Evolutionary conservation across 2,329 filamentous ascomycete genomes (phyloP), one percentile per base, ranked within the genome.

Genomic region (Furcasterigmium furcatum): DNA sequence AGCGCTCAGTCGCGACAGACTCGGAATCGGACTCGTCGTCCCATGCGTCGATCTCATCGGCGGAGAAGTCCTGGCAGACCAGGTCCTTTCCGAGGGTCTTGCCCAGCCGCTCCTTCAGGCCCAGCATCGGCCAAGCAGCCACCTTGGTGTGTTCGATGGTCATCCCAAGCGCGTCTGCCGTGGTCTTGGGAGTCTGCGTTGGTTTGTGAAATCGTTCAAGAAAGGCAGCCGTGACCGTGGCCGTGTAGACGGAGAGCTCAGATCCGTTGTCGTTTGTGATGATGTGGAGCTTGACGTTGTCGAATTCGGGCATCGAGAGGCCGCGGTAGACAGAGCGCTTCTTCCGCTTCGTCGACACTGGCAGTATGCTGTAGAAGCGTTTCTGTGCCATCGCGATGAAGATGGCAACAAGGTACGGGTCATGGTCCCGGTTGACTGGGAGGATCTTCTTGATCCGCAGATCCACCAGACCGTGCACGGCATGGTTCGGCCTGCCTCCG

Each of bases 381-480:
- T 69, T 66, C 53, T 83, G 79, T 8, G 79, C 79, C 73, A 82
- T 77, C 39, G 74, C 73, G 12, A 83, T 53, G 46, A 82, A 73
- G 36, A 73, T 67, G 18, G 70, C 76, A 5, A 77, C 63, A 29
- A 80, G 65, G 46, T 77, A 73, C 1, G 73, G 64, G 53, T 83
- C 79, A 40, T 77, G 71, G 41, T 80, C 70, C 2, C 58, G 49
- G 41, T 80, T 68, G 3, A 61, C 56, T 0, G 79, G 79, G 4
- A 73, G 46, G 4, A 81, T 61, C 39, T 63, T 61, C 54, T 72
- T 76, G 5, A 70, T 67, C 2, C 76, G 70, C 13, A 76, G 56
- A 27, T 62, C 56, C 45, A 78, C 73, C 9, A 82, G 60, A 5
- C 68, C 65, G 38, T 63, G 55, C 6, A 82, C 75, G 0, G 77